A percentile compares a stretch with the other conserved stretches of the same genome.
Conservation (phyloP, 768 basidiomycete species). For the Suillus discolor region DNA sequence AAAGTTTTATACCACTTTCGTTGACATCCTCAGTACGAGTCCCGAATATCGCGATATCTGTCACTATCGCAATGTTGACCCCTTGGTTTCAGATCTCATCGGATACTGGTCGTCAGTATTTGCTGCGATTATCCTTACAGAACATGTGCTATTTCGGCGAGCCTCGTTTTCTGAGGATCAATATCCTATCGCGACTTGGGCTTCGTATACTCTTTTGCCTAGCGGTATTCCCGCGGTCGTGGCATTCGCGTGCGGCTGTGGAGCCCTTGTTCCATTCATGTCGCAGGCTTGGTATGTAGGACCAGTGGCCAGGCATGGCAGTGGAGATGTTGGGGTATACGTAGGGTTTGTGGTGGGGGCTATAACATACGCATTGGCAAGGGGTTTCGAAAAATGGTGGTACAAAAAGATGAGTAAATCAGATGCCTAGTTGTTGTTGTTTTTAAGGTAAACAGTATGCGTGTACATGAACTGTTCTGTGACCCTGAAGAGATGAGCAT, state of each 20-base stretch:
- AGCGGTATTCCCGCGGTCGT: slow-evolving; percentile 42
- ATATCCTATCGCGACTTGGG: slow-evolving; percentile 43
- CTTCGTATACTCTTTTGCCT: slow-evolving; percentile 39
- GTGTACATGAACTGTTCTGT: not conserved
- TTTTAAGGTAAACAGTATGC: not conserved
- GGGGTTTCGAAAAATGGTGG: slow-evolving; percentile 31
- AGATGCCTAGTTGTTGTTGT: not conserved
- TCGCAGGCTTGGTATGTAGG: slow-evolving; percentile 55
- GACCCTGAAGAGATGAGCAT: not conserved
- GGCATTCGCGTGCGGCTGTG: slow-evolving; percentile 41
- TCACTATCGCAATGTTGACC: not conserved
- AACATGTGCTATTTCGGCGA: slow-evolving; percentile 45
- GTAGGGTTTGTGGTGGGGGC: slow-evolving; percentile 37
- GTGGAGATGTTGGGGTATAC: slow-evolving; percentile 53
- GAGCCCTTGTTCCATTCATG: slow-evolving; percentile 49
- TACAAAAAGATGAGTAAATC: slow-evolving; percentile 4
- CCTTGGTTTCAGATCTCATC: slow-evolving; percentile 40
- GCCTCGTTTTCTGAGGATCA: slow-evolving; percentile 31
- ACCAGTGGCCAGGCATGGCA: slow-evolving; percentile 44
- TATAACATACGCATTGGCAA: slow-evolving; percentile 33
- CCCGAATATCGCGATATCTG: not conserved
- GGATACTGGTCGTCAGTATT: slow-evolving; percentile 47
- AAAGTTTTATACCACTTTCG: slow-evolving; percentile 47
- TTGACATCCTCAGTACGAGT: slow-evolving; percentile 41
- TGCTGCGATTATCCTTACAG: slow-evolving; percentile 40